These are phyloP conservation scores for Ligustrum vulgare DNA, from an alignment of 257 asterid genomes.

Conservation along the genomic window DNA sequence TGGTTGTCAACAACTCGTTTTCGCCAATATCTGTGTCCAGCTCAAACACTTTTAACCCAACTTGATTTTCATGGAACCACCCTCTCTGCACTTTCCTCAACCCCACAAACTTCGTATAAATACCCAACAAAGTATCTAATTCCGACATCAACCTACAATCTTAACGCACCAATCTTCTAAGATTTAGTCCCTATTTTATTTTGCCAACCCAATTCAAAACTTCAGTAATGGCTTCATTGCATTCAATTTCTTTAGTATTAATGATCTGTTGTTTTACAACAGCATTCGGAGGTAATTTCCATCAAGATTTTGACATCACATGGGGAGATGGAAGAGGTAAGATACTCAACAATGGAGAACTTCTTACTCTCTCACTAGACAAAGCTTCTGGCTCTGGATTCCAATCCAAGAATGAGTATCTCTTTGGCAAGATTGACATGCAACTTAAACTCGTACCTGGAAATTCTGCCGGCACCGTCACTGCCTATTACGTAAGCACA, in stretches of 20 bases:
- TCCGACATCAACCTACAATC: background rate
- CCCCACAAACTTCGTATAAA: background rate
- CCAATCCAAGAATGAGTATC: constrained; percentile 39
- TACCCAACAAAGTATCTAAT: background rate
- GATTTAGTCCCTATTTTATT: background rate
- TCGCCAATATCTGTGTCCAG: background rate
- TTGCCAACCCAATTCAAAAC: background rate
- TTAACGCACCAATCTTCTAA: background rate
- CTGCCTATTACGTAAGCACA: no score
- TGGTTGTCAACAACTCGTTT: background rate
- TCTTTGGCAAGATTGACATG: constrained; percentile 42
- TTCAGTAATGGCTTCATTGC: no score
- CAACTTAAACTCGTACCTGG: no score
- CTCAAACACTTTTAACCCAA: background rate
- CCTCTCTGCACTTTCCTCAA: background rate
- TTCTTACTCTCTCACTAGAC: constrained; percentile 37
- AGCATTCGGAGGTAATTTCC: constrained; percentile 21
- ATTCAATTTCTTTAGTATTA: background rate
- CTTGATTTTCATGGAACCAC: background rate
- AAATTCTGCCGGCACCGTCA: no score
- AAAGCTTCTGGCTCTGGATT: constrained; percentile 41
- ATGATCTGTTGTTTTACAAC: background rate
- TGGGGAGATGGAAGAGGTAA: constrained; percentile 45
- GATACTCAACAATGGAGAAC: constrained; percentile 36
- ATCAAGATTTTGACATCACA: constrained; percentile 38